Evolutionary conservation across 2,329 filamentous ascomycete species (phyloP), one percentile per base, ranked within the genome.

Genomic region (Juglanconis sp.): DNA sequence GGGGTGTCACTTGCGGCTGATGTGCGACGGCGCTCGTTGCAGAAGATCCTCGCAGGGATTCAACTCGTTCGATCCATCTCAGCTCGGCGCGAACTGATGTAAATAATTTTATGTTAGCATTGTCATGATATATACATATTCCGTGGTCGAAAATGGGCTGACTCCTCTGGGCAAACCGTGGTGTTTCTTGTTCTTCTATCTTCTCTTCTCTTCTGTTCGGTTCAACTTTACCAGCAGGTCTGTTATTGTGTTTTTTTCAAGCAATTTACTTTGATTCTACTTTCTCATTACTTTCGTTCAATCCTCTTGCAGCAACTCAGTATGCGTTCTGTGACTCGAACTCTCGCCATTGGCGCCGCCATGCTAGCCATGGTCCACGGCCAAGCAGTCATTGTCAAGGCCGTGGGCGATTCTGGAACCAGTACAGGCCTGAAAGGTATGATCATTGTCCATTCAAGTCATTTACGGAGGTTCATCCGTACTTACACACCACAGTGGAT

Each of bases 361-460:
- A 56, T 63, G 59, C 56, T 63, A 15, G 53, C 59, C 44, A 47
- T 63, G 59, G 62, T 57, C 31, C 53, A 40, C 42, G 55, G 58
- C 31, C 62, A 63, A 24, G 62, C 55, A n/a, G 59, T 61, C 30
- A 48, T 63, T 11, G 3, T 62, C 42, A 63, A 56, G n/a, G 62
- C 62, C 5, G 53, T 53, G 35, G 62, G 62, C 13, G 48, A 59
- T 34, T 44, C 38, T 3, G 62, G 62, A 8, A 62, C 55, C 7
- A 63, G 62, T 34, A 7, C 35, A 5, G 62, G 59, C 9, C 55
- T 63, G 13, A 32, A 58, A 42, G 62, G 62, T 63, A 38, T 9
- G 62, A 7, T 4, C 15, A 9, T 4, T 2, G 30, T 3, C 24
- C 1, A 51, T 13, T 1, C 2, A 34, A 6, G 6, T 17, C 38